Base-by-base conservation (phyloP, 495 filamentous ascomycete species). In the Penicillium chermesinum region DNA sequence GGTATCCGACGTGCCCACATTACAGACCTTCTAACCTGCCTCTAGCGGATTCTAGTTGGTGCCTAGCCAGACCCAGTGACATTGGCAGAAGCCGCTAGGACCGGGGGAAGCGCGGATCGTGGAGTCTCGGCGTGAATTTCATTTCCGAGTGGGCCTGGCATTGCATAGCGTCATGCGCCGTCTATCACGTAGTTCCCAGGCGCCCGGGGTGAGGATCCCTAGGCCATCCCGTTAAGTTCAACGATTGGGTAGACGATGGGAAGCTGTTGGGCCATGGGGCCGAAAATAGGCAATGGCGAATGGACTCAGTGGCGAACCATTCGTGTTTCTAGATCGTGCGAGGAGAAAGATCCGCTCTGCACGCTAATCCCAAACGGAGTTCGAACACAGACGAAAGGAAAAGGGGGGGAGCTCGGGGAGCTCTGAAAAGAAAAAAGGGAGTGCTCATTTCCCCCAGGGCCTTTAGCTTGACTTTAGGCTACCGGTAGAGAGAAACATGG, bases 41-140 rank as follows among this genome's bases (percentile, higher is more conserved):
- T 59, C 59, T 60, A 62, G 59, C 53, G 57, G 44, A 19, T 54
- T 62, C 59, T 59, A 62, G 58, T 47, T 55, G 45, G 41, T 25
- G 33, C 15, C 21, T 47, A 21, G 32, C 20, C 20, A 36, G 44
- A 17, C 42, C 34, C 21, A 12, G 47, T 43, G 12, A 46, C 35
- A 17, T 49, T 61, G 50, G 41, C 41, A 41, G 46, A 27, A 14
- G 44, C 14, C 57, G 48, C 58, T 58, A 58, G 55, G 44, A 49
- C 50, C 55, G 52, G 51, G 48, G 59, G 46, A 55, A 41, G 53
- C 34, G 59, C 57, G 59, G 59, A 58, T 60, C 59, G 57, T 57
- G 57, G 59, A 58, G 57, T 46, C 33, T 30, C 27, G 43, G 44
- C 34, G 33, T n/a, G 44, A 48, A 48, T 52, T 55, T 51, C 53